Evolutionary conservation across 495 filamentous ascomycete genomes (phyloP).

Genomic region (Penicillium canescens): DNA sequence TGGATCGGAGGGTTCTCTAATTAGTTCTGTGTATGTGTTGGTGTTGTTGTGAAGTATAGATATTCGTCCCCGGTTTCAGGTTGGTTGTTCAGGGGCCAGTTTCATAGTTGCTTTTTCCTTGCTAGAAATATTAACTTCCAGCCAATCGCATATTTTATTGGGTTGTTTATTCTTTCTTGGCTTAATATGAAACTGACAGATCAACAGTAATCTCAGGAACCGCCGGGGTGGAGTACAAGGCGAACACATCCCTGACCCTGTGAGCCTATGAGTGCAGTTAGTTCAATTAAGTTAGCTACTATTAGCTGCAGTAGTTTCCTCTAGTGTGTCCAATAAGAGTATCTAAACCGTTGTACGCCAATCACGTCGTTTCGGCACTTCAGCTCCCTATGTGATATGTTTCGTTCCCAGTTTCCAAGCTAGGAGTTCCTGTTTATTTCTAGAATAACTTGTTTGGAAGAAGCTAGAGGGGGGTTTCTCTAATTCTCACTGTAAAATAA

Average conservation of each 20-base stretch:
- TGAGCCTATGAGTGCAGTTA: background rate
- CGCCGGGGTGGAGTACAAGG: slow-evolving; percentile 18
- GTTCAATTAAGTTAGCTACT: background rate
- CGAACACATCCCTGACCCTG: background rate
- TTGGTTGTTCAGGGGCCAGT: no score
- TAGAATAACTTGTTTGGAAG: no score
- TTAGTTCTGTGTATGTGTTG: background rate
- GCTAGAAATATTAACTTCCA: no score
- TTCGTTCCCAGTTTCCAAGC: no score
- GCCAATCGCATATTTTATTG: background rate
- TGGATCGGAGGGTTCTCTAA: slow-evolving; percentile 27
- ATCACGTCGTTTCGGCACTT: slow-evolving; percentile 1
- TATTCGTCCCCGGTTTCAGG: no score
- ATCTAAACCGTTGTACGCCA: background rate
- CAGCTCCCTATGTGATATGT: background rate
- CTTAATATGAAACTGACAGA: background rate
- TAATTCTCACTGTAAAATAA: background rate
- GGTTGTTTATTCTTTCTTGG: background rate
- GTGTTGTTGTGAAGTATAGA: no score
- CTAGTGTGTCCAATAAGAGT: background rate
- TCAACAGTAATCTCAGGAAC: slow-evolving; percentile 12
- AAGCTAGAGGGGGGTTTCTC: no score
- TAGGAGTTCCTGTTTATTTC: no score
- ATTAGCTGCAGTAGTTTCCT: slow-evolving; percentile 1
- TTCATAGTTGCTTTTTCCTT: no score